Conservation (phyloP, 2,329 filamentous ascomycete genomes). For the Elsinoe necatrix region DNA sequence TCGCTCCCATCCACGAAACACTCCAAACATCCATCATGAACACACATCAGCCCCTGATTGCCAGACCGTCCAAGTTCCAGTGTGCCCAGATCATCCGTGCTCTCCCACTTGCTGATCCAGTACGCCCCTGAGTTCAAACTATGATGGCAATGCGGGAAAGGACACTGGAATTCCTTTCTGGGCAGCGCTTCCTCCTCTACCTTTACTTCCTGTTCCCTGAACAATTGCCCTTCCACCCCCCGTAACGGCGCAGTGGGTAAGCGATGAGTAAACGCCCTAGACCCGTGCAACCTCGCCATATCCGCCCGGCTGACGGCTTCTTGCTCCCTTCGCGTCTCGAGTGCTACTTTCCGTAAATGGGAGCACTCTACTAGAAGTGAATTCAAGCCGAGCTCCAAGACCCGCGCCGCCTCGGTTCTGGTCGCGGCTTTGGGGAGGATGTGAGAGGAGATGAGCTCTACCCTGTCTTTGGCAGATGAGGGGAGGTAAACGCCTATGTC, state of each 20-base stretch:
- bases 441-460: background rate
- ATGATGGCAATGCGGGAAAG: slow-evolving; percentile 3
- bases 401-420: background rate
- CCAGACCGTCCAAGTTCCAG: background rate
- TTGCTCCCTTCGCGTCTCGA: background rate
- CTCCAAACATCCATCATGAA: slow-evolving; percentile 22
- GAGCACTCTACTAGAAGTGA: background rate
- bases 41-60: slow-evolving; percentile 17
- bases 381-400: no score
- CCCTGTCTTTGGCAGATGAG: background rate
- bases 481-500: no score
- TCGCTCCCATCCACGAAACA: slow-evolving; percentile 20
- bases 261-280: background rate
- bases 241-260: background rate
- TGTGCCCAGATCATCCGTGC: background rate
- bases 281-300: background rate
- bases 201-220: background rate
- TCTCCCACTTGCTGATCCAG: background rate
- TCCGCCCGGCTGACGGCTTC: background rate
- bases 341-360: background rate
- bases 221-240: background rate
- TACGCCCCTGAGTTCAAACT: background rate
- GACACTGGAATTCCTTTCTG: background rate
- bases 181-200: background rate
- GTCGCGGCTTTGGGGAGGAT: background rate